A percentile compares a stretch with the other conserved stretches of the same genome.
Conservation (phyloP, 2,329 filamentous ascomycete genomes). For the Ilyonectria sp. region DNA sequence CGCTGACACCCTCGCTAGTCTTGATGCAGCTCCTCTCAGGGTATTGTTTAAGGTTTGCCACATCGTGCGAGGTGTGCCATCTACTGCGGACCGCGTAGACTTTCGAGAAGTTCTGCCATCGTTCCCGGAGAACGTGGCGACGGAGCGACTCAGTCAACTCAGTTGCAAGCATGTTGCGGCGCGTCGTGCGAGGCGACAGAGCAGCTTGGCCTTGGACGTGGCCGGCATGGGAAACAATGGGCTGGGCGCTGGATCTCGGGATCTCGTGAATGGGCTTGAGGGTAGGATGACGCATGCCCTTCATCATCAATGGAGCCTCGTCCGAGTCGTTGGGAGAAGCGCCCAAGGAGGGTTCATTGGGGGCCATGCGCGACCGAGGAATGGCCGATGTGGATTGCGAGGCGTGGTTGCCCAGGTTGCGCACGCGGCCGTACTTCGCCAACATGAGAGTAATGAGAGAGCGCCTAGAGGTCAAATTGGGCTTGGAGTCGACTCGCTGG, state of each 20-base stretch:
- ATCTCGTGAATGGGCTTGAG: slow-evolving; percentile 73
- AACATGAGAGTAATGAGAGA: slow-evolving; percentile 94
- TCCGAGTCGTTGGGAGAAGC: slow-evolving; percentile 72
- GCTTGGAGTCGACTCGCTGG: slow-evolving; percentile 90
- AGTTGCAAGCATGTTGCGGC: too few species aligned
- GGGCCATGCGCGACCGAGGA: slow-evolving; percentile 71
- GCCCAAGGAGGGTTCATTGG: slow-evolving; percentile 60
- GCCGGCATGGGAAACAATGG: too few species aligned
- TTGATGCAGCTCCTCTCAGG: too few species aligned
- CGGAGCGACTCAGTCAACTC: too few species aligned
- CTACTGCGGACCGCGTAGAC: too few species aligned
- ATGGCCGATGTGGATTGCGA: slow-evolving; percentile 79
- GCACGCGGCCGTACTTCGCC: slow-evolving; percentile 80
- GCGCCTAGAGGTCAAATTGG: slow-evolving; percentile 86
- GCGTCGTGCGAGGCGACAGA: too few species aligned
- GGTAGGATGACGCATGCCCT: slow-evolving; percentile 65
- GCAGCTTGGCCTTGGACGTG: too few species aligned
- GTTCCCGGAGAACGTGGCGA: too few species aligned
- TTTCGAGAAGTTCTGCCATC: too few species aligned
- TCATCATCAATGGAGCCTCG: slow-evolving; percentile 76
- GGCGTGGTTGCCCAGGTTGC: slow-evolving; percentile 77
- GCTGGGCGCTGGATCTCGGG: slow-evolving; percentile 80
- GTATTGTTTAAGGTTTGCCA: too few species aligned
- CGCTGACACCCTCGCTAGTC: too few species aligned
- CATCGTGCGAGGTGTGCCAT: too few species aligned